phyloP scores from a whole-genome alignment of 768 basidiomycete genomes.

The Boletus bicolor region DNA sequence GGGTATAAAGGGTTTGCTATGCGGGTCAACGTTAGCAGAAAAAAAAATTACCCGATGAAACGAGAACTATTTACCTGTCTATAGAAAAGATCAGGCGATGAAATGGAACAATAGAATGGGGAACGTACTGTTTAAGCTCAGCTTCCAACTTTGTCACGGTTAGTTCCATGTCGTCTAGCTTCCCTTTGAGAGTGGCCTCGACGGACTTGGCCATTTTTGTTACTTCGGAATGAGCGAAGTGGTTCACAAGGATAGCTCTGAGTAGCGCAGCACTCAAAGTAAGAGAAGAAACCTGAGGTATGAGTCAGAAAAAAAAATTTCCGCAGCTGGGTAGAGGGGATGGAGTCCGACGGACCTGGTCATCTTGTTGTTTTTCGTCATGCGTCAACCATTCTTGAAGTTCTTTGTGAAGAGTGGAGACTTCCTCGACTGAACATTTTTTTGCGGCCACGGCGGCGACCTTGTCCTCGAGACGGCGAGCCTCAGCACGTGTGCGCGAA shows the following conservation, averaged over 20 bases:
- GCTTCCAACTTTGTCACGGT: constrained; percentile 58
- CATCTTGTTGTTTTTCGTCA: constrained; percentile 52
- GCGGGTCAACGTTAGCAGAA: constrained; percentile 17
- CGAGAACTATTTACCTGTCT: constrained; percentile 55
- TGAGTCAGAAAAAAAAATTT: constrained; percentile 5
- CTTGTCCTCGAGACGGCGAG: constrained; percentile 70
- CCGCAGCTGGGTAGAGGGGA: constrained; percentile 22
- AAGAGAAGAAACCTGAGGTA: constrained; percentile 57
- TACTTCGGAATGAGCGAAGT: constrained; percentile 75
- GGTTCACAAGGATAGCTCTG: constrained; percentile 80
- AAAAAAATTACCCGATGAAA: constrained; percentile 2
- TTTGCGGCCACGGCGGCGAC: constrained; percentile 76
- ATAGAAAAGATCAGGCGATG: constrained; percentile 22
- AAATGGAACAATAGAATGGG: constrained; percentile 9
- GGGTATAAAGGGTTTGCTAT: constrained; percentile 58
- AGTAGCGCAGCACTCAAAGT: constrained; percentile 74
- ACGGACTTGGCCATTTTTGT: constrained; percentile 61
- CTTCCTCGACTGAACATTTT: constrained; percentile 87
- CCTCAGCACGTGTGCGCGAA: constrained; percentile 48
- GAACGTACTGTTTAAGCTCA: constrained; percentile 68
- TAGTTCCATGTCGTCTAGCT: constrained; percentile 63
- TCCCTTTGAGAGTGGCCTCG: constrained; percentile 60
- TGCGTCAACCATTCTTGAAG: constrained; percentile 70
- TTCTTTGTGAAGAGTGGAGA: constrained; percentile 72
- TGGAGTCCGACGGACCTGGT: constrained; percentile 48